These are phyloP conservation scores for Camelina hispida DNA, from an alignment of 345 rosid genomes.

Conservation along the genomic window DNA sequence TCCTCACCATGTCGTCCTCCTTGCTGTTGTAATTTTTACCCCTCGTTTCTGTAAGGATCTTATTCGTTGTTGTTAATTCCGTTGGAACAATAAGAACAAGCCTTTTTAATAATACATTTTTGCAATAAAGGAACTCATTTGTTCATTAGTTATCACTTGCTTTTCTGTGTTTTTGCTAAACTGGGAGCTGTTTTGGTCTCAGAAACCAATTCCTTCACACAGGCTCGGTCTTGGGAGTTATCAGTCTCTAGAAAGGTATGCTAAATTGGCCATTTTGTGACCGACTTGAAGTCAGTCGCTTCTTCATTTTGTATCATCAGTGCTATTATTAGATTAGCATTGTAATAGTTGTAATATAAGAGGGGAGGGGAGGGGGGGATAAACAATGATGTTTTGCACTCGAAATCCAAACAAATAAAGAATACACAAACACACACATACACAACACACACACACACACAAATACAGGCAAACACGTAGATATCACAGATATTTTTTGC, in stretches of 20 bases:
- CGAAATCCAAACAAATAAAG: conserved; percentile 32
- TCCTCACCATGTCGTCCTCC: background rate
- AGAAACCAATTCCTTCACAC: conserved; percentile 8
- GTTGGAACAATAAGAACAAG: conserved; percentile 32
- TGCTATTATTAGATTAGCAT: background rate
- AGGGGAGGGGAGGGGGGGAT: background rate
- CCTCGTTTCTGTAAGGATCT: conserved; percentile 32
- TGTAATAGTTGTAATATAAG: too few species aligned
- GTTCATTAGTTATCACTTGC: background rate
- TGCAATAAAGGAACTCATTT: conserved; percentile 2
- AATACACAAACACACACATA: conserved; percentile 22
- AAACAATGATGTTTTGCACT: conserved; percentile 18
- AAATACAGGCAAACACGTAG: background rate
- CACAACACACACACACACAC: background rate
- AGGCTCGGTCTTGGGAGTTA: background rate
- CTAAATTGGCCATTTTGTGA: background rate
- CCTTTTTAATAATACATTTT: conserved; percentile 7
- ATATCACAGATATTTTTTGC: conserved; percentile 13
- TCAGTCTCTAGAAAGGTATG: conserved; percentile 18
- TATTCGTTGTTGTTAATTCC: conserved; percentile 18
- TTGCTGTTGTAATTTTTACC: conserved; percentile 29
- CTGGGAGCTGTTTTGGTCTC: background rate
- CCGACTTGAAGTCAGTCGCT: background rate
- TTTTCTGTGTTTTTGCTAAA: background rate
- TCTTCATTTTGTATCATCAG: background rate